Conservation (phyloP, 176 grass and related monocot species). For the Thalia dealbata region DNA sequence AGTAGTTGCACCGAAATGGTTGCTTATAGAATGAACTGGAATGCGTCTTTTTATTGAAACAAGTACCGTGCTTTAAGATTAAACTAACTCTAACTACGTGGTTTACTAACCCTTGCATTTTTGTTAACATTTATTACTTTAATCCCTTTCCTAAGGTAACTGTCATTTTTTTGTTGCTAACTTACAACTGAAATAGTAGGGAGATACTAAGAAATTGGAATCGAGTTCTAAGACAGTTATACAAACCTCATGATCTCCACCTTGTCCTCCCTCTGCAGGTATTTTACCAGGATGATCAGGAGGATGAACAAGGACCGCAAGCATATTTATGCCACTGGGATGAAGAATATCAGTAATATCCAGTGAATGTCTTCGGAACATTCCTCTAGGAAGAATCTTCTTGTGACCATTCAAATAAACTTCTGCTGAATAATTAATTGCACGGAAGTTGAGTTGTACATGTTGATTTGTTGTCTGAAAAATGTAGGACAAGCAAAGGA, state of each 20-base stretch:
- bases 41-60: not conserved
- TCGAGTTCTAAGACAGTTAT: not conserved
- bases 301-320: slow-evolving; percentile 85
- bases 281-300: slow-evolving; percentile 94
- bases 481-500: slow-evolving; percentile 1
- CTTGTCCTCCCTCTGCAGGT: slow-evolving; percentile 77
- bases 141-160: too few relatives aligned
- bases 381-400: slow-evolving; percentile 79
- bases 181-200: too few relatives aligned
- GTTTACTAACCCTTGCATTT: too few relatives aligned
- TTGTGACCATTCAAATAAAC: slow-evolving; percentile 82
- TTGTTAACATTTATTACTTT: too few relatives aligned
- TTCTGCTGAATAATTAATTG: slow-evolving; percentile 91
- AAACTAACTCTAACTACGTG: too few relatives aligned
- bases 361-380: slow-evolving; percentile 85
- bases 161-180: too few relatives aligned
- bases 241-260: slow-evolving; percentile 90
- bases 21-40: not conserved
- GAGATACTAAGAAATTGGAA: too few relatives aligned
- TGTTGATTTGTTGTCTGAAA: slow-evolving; percentile 64
- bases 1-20: not conserved
- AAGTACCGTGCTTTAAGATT: too few relatives aligned
- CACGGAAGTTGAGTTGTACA: slow-evolving; percentile 77
- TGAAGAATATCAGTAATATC: slow-evolving; percentile 76
- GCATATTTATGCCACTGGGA: slow-evolving; percentile 69